Conservation (phyloP, 176 grass and related monocot species). For the Tillandsia fasciculata region DNA sequence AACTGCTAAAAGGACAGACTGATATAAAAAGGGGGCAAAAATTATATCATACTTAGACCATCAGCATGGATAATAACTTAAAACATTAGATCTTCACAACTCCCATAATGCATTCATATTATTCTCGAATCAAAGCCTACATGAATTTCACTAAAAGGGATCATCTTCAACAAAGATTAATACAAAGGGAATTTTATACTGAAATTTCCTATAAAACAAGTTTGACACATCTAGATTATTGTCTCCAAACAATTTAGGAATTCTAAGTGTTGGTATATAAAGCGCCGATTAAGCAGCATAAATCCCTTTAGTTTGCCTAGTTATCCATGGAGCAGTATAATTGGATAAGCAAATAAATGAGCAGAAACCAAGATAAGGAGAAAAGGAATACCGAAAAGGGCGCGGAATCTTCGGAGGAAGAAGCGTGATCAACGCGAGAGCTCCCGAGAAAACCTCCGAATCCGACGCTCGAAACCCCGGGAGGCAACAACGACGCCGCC, state of each 20-base stretch:
- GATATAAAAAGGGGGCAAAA: neutral
- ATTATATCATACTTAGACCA: neutral
- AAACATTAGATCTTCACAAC: neutral
- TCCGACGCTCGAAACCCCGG: conserved; percentile 40
- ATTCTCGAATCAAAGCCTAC: neutral
- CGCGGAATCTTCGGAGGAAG: conserved; percentile 39
- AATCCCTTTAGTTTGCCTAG: neutral
- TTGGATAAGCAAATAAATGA: too few relatives aligned
- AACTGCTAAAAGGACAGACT: neutral
- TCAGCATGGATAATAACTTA: neutral
- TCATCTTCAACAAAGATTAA: too few relatives aligned
- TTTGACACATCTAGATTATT: neutral
- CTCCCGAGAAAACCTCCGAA: conserved; percentile 87
- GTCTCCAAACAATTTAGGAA: neutral
- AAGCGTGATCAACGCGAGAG: conserved; percentile 56
- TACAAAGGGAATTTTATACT: too few relatives aligned
- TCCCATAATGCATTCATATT: neutral
- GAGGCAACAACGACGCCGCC: conserved; percentile 59
- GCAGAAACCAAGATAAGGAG: neutral
- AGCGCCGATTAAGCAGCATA: neutral
- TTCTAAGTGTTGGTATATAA: neutral
- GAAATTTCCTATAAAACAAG: too few relatives aligned
- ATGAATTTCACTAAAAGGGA: too few relatives aligned
- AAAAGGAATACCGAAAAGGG: conserved; percentile 2
- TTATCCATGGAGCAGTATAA: neutral